Base-by-base conservation (phyloP, 2,329 filamentous ascomycete species). In the Periconia sp. region DNA sequence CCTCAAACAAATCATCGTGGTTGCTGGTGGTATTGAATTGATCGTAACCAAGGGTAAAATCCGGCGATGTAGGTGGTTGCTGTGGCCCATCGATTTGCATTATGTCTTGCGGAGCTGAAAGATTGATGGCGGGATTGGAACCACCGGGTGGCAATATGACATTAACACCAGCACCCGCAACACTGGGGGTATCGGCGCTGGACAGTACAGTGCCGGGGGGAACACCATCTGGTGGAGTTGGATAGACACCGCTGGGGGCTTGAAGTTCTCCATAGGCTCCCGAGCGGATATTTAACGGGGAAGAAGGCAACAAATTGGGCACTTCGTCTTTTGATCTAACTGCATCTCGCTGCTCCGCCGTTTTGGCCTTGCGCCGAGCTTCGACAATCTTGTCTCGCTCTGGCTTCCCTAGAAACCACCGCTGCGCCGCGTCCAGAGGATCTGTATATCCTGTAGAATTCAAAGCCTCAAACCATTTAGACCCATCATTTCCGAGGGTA, bases 1-100 rank as follows among this genome's bases (percentile, higher is more conserved):
- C 87, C 18, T 82, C 86, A 64, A 90, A 90, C 6, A 91, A 76
- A 61, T 87, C 83, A 56, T 85, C 83, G 47, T 72, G 68, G 31
- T 57, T 60, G 19, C 56, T 63, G 15, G 62, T 57, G 2, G 60
- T 47, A 14, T 63, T 56, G 27, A 65, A 65, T 1, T 63, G 58
- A 13, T 74, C 66, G 13, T 60, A 56, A 1, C 54, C 53, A 6
- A 58, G 18, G 14, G 64, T 57, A 19, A 64, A 49, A 8, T 58
- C 57, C 0, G 69, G 69, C 13, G 68, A 70, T 3, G 66, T 65
- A 8, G 50, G 52, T 41, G 60, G 49, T 15, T 62, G 58, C 17
- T 42, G 60, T n/a, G 58, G 53, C n/a, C 53, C 52, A 7, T 70
- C 66, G 20, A 49, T 45, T 2, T 56, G 50, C 5, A 49, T 53